Evolutionary conservation across 169 alveolate species (phyloP).

Genomic region (Plasmodium cynomolgi): DNA sequence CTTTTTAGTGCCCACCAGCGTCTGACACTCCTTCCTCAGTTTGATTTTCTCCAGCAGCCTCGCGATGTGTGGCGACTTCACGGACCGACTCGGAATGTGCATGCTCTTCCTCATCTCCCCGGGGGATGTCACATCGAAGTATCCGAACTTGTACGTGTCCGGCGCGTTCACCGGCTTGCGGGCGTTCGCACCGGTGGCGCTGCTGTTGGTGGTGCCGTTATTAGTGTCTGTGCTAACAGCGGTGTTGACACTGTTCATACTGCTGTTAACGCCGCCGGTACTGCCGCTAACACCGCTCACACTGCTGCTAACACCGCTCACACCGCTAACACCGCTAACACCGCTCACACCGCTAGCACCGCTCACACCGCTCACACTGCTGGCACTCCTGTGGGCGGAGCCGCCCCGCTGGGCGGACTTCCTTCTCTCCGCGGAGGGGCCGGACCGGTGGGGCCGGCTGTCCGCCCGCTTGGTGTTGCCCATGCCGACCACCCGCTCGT

Average conservation of each 20-base stretch:
- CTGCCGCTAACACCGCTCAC: no score
- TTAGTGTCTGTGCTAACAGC: background rate
- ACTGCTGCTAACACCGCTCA: no score
- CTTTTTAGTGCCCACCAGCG: slow-evolving; percentile 37
- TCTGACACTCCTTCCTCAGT: slow-evolving; percentile 52
- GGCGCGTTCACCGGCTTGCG: slow-evolving; percentile 24
- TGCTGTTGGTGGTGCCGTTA: background rate
- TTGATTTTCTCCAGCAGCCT: slow-evolving; percentile 63
- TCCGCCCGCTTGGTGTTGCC: background rate
- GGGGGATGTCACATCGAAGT: slow-evolving; percentile 63
- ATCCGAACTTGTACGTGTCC: slow-evolving; percentile 61
- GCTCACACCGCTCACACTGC: no score
- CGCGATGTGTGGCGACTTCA: slow-evolving; percentile 67
- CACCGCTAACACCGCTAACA: no score
- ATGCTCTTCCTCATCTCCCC: slow-evolving; percentile 40
- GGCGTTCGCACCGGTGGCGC: background rate
- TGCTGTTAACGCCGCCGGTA: no score
- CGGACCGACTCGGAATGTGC: slow-evolving; percentile 34
- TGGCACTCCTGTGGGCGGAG: background rate
- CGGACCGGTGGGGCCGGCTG: background rate
- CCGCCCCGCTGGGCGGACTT: slow-evolving; percentile 11
- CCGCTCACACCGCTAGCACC: no score
- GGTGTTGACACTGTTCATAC: background rate
- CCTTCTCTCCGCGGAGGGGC: background rate
- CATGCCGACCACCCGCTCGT: background rate